These are phyloP conservation scores for Knufia fluminis DNA, from an alignment of 2,329 filamentous ascomycete species.

Conservation along the genomic window DNA sequence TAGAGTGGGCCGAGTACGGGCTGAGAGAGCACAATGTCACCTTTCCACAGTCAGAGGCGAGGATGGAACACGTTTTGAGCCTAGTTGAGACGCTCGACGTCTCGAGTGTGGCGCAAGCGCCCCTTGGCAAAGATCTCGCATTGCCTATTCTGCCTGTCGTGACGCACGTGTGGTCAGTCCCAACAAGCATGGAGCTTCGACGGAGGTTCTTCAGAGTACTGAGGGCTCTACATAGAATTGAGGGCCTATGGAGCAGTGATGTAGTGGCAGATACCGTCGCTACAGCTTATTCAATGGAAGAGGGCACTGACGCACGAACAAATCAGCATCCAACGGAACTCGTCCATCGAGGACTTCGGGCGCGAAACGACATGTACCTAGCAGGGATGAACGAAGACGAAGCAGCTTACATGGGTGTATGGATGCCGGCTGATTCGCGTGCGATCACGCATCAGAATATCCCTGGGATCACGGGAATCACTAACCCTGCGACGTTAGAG, in stretches of 20 bases:
- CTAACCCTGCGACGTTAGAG: too few species aligned
- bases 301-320: neutral
- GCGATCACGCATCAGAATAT: too few species aligned
- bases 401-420: too few species aligned
- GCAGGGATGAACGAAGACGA: too few species aligned
- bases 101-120: neutral
- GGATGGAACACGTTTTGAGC: neutral
- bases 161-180: neutral
- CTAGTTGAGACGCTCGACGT: neutral
- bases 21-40: too few species aligned
- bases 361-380: too few species aligned
- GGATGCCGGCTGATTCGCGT: too few species aligned
- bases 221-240: neutral
- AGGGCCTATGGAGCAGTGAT: neutral
- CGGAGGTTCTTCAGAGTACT: neutral
- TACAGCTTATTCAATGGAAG: neutral
- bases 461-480: too few species aligned
- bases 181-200: neutral
- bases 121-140: conserved; percentile 1
- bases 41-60: neutral
- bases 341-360: too few species aligned
- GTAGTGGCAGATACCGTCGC: neutral
- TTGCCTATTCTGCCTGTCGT: neutral
- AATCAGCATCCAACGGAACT: neutral
- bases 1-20: neutral